Percentiles rank a stretch among this genome's conserved stretches.
These are phyloP conservation scores for Solanum sitiens DNA, from an alignment of 257 asterid species.

Conservation along the genomic window DNA sequence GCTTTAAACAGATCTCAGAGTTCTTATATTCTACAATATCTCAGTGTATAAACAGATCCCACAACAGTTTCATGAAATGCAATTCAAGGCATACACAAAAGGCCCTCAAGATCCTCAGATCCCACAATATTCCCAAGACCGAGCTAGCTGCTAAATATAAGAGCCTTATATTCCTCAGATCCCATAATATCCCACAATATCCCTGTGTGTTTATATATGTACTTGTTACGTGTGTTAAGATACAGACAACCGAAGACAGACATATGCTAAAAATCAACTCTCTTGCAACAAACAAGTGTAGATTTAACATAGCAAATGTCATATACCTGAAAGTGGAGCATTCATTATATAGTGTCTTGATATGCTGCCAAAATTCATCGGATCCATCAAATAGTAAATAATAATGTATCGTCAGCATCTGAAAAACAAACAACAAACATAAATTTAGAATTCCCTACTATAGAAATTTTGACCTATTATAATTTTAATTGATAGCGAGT, in stretches of 20 bases:
- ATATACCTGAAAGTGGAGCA: slow-evolving; percentile 65
- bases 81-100: not conserved
- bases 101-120: not conserved
- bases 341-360: slow-evolving; percentile 53
- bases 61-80: not conserved
- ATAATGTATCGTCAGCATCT: slow-evolving; percentile 96
- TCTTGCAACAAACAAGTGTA: not conserved
- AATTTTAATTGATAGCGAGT: not conserved
- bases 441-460: not conserved
- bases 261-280: not conserved
- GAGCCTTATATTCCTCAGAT: not conserved
- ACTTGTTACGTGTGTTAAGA: not conserved
- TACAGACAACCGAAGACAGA: not conserved
- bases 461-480: not conserved
- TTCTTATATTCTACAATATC: not conserved
- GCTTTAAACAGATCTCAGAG: not conserved
- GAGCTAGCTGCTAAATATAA: not conserved
- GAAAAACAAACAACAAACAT: not conserved
- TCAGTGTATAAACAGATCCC: not conserved
- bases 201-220: not conserved
- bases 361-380: slow-evolving; percentile 87
- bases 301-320: not conserved
- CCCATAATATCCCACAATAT: not conserved
- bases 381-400: slow-evolving; percentile 86
- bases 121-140: not conserved